Evolutionary conservation across 1,139 yeast species (phyloP), one percentile per base, ranked within the genome.

Genomic region (Candida labiduridarum): DNA sequence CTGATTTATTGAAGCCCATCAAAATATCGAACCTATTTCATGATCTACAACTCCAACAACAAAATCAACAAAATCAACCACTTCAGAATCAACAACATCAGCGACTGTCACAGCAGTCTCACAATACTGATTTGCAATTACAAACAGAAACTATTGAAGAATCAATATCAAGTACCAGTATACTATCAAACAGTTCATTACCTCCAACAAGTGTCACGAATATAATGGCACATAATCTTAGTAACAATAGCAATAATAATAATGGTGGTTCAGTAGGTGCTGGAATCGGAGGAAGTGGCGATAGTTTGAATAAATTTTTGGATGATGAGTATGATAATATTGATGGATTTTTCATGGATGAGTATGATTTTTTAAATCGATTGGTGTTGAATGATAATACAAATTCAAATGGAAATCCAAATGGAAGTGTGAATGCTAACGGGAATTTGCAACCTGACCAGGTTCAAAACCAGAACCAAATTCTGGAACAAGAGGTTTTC

Each of bases 1-100:
- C 71, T 1, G 62, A 62, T 41, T 57, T 67, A 34, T 54, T 67
- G 16, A 59, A 60, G 44, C 69, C 70, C 2, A 54, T 65, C 10
- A 54, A 59, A 42, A 57, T 63, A 29, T 46, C 60, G 10, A 59
- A 59, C 46, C 51, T 64, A 29, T 61, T 62, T 51, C 60, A 55
- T 34, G 59, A 52, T 41, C 36, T 34, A 10, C 49, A 45, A 35
- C 22, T 8, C 3, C 39, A 35, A 18, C 39, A 35, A 35, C 39
- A 35, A 35, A 15, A 14, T 4, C 39, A 34, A 34, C 38, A 34
- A 14, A 14, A 34, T 4, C 38, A 14, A 15, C 10, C 14, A 16
- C 38, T n/a, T 3, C 38, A 34, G 6, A 14, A 34, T n/a, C 38
- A 34, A 2, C 19, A 15, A 15, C 19, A 35, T 8, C 41, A 38